Percentiles rank a stretch among this genome's conserved stretches.
Conservation (phyloP, 805 yeast genomes). For the Cyberlindnera nakhonratchasimensis region DNA sequence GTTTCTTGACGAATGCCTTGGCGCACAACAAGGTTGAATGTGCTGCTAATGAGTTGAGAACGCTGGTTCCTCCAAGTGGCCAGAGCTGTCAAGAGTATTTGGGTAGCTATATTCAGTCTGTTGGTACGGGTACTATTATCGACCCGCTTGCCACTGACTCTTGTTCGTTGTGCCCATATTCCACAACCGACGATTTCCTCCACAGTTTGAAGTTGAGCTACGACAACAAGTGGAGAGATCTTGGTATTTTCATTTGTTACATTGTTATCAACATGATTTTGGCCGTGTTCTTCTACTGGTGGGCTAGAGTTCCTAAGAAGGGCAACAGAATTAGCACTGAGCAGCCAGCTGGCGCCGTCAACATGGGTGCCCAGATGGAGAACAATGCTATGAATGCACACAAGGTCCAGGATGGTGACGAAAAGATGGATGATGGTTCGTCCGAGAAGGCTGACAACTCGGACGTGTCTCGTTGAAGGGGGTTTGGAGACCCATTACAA, state of each 20-base stretch:
- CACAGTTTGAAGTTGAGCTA: constrained; percentile 36
- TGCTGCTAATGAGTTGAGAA: constrained; percentile 42
- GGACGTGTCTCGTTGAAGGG: constrained; percentile 8
- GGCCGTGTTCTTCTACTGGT: constrained; percentile 49
- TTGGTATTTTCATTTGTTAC: constrained; percentile 51
- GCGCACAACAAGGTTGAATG: constrained; percentile 49
- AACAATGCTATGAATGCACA: constrained; percentile 5
- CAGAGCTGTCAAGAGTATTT: constrained; percentile 57
- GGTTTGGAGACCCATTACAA: neutral
- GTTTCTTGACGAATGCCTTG: constrained; percentile 51
- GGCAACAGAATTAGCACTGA: constrained; percentile 15
- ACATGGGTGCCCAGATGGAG: constrained; percentile 13
- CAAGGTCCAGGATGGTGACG: neutral
- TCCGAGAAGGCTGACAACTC: constrained; percentile 7
- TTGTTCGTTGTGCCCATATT: constrained; percentile 61
- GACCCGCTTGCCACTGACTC: constrained; percentile 35
- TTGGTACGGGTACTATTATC: constrained; percentile 28
- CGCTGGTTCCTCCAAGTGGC: constrained; percentile 50
- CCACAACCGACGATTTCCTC: constrained; percentile 58
- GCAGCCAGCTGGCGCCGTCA: constrained; percentile 13
- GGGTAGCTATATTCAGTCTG: constrained; percentile 30
- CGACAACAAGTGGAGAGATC: constrained; percentile 62
- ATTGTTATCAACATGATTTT: constrained; percentile 38
- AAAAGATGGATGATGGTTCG: constrained; percentile 2
- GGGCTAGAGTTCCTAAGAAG: constrained; percentile 72